phyloP scores from a whole-genome alignment of 2,329 filamentous ascomycete species.

The Colletotrichum horii region DNA sequence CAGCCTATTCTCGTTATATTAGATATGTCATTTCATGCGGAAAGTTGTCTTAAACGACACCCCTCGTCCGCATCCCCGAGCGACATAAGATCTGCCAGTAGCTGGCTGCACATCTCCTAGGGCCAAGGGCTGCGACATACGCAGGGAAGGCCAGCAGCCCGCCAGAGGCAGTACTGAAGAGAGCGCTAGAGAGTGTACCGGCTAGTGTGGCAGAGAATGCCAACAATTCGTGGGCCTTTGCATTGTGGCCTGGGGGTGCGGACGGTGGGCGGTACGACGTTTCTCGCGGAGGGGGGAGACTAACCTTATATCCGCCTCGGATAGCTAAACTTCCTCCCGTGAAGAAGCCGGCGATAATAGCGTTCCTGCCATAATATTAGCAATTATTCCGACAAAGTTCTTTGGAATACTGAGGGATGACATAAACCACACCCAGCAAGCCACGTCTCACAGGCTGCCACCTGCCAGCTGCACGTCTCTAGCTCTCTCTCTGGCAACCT shows the following conservation, averaged over 20 bases:
- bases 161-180: neutral
- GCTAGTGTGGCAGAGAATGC: neutral
- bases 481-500: no score
- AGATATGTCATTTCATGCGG: neutral
- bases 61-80: neutral
- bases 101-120: neutral
- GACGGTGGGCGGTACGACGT: neutral
- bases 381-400: neutral
- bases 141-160: neutral
- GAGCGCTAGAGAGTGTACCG: neutral
- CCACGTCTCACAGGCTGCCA: no score
- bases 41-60: neutral
- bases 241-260: neutral
- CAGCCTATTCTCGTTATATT: conserved; percentile 51
- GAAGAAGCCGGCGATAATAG: conserved; percentile 96
- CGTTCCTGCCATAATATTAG: conserved; percentile 34
- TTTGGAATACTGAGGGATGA: neutral
- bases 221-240: neutral
- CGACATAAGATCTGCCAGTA: rapidly evolving
- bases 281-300: neutral
- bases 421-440: no score
- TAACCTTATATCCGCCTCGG: conserved; percentile 79
- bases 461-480: no score
- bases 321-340: conserved; percentile 92
- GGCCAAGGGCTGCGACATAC: neutral